Conservation (phyloP, 2,329 filamentous ascomycete species). For the Aspergillus fumigatiaffinis region DNA sequence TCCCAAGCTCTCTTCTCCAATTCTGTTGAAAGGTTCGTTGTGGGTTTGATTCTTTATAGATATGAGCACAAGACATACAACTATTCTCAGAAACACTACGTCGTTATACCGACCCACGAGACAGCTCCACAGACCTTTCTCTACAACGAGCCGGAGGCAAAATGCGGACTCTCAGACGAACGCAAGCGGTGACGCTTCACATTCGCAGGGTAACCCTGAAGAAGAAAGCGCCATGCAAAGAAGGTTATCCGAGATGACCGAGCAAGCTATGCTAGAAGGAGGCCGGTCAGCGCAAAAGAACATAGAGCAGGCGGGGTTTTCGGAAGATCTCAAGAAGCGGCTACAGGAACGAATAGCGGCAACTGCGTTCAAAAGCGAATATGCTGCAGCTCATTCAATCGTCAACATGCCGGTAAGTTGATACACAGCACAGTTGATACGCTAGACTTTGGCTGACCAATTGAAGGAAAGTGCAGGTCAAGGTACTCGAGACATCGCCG, state of each 20-base stretch:
- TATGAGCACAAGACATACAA: conserved; percentile 21
- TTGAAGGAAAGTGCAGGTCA: conserved; percentile 56
- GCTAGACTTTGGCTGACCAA: not conserved
- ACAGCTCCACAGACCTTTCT: conserved; percentile 17
- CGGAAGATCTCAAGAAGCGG: conserved; percentile 55
- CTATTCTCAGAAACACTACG: conserved; percentile 13
- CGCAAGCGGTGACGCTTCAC: conserved; percentile 9
- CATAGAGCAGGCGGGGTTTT: conserved; percentile 60
- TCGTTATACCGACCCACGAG: conserved; percentile 9
- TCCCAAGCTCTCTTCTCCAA: conserved; percentile 1
- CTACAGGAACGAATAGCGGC: conserved; percentile 57
- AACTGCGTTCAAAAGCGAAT: conserved; percentile 51
- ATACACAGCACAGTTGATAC: not conserved
- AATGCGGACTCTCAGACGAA: conserved; percentile 15
- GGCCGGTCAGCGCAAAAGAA: conserved; percentile 53
- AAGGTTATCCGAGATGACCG: conserved; percentile 57
- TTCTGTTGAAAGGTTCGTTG: not conserved
- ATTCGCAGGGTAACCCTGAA: conserved; percentile 21
- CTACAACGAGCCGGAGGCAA: conserved; percentile 21
- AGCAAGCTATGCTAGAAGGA: conserved; percentile 54
- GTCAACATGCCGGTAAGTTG: conserved; percentile 47
- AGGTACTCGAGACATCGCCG: conserved; percentile 65
- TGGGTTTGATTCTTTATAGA: not conserved
- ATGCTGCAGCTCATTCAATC: conserved; percentile 53
- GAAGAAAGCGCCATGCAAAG: conserved; percentile 56